Evolutionary conservation across 2,329 filamentous ascomycete species (phyloP).

Genomic region (Pyrenophora seminiperda): DNA sequence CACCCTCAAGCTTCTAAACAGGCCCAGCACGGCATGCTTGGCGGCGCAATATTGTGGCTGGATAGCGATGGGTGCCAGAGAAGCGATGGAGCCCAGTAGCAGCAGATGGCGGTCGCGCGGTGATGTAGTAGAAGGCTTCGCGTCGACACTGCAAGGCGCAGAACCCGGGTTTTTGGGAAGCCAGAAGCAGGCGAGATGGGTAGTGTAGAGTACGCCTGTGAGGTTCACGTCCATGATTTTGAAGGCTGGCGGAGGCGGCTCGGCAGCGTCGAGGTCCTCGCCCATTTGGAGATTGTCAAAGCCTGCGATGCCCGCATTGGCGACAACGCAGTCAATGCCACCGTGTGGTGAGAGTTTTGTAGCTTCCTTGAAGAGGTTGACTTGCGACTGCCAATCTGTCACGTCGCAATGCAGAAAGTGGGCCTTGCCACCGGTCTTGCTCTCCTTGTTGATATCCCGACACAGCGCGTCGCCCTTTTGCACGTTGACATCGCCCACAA

Average conservation of each 20-base stretch:
- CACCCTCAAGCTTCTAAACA: conserved; percentile 64
- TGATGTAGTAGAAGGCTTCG: conserved; percentile 29
- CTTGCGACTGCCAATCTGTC: conserved; percentile 67
- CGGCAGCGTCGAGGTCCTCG: conserved; percentile 50
- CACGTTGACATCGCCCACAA: conserved; percentile 68
- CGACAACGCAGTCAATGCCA: conserved; percentile 67
- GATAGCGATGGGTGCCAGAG: conserved; percentile 50
- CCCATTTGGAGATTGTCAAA: conserved; percentile 56
- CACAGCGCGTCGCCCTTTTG: conserved; percentile 60
- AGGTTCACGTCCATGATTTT: conserved; percentile 66
- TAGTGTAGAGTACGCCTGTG: conserved; percentile 67
- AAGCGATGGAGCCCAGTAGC: conserved; percentile 67
- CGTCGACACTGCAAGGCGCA: conserved; percentile 37
- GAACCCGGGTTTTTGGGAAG: conserved; percentile 58
- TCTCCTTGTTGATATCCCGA: conserved; percentile 54
- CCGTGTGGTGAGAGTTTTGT: conserved; percentile 59
- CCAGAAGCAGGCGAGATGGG: conserved; percentile 67
- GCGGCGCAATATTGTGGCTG: conserved; percentile 62
- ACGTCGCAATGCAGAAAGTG: conserved; percentile 68
- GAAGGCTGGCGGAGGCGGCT: conserved; percentile 58
- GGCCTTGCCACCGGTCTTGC: conserved; percentile 52
- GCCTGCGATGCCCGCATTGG: conserved; percentile 68
- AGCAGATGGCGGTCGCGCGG: conserved; percentile 64
- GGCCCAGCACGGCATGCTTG: conserved; percentile 69
- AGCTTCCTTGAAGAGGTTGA: conserved; percentile 66